phyloP scores from a whole-genome alignment of 306 rosid species.

The Corylus heterophylla region DNA sequence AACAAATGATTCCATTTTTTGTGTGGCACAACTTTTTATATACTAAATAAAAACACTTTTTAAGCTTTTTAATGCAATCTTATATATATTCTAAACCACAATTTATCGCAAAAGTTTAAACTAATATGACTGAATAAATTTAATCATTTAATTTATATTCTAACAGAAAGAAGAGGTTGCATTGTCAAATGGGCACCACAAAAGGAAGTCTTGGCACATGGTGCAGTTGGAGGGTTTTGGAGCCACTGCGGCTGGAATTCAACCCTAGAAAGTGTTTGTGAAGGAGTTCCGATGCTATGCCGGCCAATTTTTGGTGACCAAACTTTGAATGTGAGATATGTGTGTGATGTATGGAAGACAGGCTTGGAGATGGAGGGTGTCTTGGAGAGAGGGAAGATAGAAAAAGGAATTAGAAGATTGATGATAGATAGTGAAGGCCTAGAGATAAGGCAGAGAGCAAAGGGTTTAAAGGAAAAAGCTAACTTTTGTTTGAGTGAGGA shows the following conservation, averaged over 20 bases:
- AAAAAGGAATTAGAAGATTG: neutral
- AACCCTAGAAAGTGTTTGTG: neutral
- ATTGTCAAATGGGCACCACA: conserved; percentile 3
- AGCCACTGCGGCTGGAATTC: neutral
- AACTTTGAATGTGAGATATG: neutral
- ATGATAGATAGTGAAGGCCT: neutral
- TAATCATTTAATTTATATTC: no score
- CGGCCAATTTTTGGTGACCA: neutral
- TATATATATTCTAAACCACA: no score
- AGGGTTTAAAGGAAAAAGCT: neutral
- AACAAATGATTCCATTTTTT: no score
- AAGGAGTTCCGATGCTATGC: conserved; percentile 4
- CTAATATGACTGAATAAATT: no score
- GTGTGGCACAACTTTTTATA: no score
- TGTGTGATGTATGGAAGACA: neutral
- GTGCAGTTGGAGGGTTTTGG: neutral
- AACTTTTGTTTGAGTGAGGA: neutral
- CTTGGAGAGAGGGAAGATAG: neutral
- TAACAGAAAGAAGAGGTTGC: neutral
- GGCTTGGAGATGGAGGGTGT: conserved; percentile 3
- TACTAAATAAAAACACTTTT: no score
- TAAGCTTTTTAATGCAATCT: no score
- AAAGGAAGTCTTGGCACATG: neutral
- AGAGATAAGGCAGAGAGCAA: neutral
- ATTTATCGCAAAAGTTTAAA: no score